These are phyloP conservation scores for Boletus sp. DNA, from an alignment of 768 basidiomycete species.

Conservation along the genomic window DNA sequence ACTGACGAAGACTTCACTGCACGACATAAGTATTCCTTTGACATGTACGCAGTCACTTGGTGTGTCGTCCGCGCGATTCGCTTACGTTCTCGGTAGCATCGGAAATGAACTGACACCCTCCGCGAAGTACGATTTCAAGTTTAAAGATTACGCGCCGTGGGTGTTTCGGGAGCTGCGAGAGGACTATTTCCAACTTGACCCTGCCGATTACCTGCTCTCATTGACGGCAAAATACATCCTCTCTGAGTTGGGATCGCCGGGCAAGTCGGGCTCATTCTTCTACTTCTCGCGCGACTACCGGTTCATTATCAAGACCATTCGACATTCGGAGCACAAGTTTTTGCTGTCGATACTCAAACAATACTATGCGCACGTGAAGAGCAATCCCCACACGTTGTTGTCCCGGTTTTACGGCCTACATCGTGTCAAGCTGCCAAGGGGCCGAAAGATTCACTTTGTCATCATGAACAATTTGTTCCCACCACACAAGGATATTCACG, in stretches of 20 bases:
- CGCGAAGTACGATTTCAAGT: conserved; percentile 98
- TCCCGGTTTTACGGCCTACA: conserved; percentile 97
- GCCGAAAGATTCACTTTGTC: conserved; percentile 96
- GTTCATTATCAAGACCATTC: conserved; percentile 99
- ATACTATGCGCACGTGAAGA: conserved; percentile 83
- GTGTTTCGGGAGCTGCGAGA: conserved; percentile 95
- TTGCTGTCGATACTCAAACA: conserved; percentile 76
- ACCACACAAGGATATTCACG: conserved; percentile 94
- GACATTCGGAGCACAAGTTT: conserved; percentile 91
- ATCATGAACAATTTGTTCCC: conserved; percentile 99
- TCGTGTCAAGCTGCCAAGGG: conserved; percentile 92
- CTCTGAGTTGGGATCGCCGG: conserved; percentile 95
- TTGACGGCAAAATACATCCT: conserved; percentile 97
- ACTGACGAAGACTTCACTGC: conserved; percentile 85
- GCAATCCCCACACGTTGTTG: conserved; percentile 90
- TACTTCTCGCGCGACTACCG: conserved; percentile 98
- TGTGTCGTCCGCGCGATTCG: not conserved
- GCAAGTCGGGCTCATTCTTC: conserved; percentile 98
- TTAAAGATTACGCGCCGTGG: conserved; percentile 99
- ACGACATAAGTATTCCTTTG: conserved; percentile 93
- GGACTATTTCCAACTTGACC: conserved; percentile 91
- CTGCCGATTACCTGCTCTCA: conserved; percentile 95
- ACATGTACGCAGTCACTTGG: conserved; percentile 61
- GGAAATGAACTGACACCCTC: conserved; percentile 98
- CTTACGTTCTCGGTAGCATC: conserved; percentile 47